A percentile compares a stretch with the other conserved stretches of the same genome.
phyloP scores from a whole-genome alignment of 768 basidiomycete genomes.

The Lactifluus volemus region DNA sequence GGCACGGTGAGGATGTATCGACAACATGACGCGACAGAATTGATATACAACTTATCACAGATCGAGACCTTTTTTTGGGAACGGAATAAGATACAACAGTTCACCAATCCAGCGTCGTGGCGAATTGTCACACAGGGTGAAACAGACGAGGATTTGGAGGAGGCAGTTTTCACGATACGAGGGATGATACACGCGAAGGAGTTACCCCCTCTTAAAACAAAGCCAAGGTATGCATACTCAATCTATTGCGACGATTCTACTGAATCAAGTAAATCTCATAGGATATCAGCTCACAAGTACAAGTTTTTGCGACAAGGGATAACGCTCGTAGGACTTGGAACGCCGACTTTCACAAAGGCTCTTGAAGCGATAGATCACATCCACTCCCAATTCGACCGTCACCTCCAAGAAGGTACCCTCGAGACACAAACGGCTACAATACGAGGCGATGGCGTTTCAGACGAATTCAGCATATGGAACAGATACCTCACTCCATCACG shows the following conservation, averaged over 20 bases:
- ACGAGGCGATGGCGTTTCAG: background rate
- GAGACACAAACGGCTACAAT: background rate
- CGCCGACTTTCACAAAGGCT: background rate
- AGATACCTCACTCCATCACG: no score
- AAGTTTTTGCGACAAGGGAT: background rate
- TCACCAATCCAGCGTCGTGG: background rate
- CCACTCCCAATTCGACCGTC: background rate
- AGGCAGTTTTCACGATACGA: background rate
- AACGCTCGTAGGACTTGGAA: background rate
- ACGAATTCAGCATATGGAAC: background rate
- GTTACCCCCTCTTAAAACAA: background rate
- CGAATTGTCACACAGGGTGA: background rate
- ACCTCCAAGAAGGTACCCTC: background rate
- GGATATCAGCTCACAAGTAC: background rate
- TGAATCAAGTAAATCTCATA: background rate
- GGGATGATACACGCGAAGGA: background rate
- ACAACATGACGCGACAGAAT: no score
- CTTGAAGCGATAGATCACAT: background rate
- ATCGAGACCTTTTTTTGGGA: background rate
- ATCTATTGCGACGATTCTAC: background rate
- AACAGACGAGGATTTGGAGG: background rate
- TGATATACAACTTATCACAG: no score
- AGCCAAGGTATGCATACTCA: background rate
- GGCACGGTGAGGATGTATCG: no score
- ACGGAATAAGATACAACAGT: background rate